These are phyloP conservation scores for Pseudohalonectria lignicola DNA, from an alignment of 2,329 filamentous ascomycete species.

Conservation along the genomic window DNA sequence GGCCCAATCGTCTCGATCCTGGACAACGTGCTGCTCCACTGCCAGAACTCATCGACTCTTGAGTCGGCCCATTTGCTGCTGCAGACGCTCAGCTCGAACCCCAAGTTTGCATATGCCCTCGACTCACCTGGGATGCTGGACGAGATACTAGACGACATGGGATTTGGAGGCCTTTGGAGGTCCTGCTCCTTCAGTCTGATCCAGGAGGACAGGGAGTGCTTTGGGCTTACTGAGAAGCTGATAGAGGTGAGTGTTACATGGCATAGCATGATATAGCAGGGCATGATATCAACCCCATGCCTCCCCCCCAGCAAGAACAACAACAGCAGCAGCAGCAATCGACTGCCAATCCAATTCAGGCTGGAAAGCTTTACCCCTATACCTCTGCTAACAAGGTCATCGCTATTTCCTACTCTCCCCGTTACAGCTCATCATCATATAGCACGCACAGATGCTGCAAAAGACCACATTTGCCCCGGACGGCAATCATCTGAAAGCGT, in stretches of 20 bases:
- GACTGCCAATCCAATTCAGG: too few relatives aligned
- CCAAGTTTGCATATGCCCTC: slow-evolving; percentile 35
- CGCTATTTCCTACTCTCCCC: not conserved
- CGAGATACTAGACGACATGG: slow-evolving; percentile 45
- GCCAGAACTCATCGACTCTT: slow-evolving; percentile 48
- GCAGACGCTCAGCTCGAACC: slow-evolving; percentile 43
- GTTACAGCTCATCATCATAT: not conserved
- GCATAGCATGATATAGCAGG: too few relatives aligned
- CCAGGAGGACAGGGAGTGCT: slow-evolving; percentile 39
- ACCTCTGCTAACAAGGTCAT: too few relatives aligned
- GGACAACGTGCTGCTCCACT: slow-evolving; percentile 51
- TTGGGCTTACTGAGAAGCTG: slow-evolving; percentile 45
- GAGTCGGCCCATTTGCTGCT: slow-evolving; percentile 50
- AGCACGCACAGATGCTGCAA: too few relatives aligned
- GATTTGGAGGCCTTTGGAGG: slow-evolving; percentile 53
- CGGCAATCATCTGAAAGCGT: too few relatives aligned
- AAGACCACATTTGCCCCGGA: too few relatives aligned
- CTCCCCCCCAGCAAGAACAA: too few relatives aligned
- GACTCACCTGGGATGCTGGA: slow-evolving; percentile 36
- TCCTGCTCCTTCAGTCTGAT: slow-evolving; percentile 38
- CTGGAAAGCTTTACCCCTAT: too few relatives aligned
- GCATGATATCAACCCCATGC: too few relatives aligned
- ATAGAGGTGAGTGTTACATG: slow-evolving; percentile 36
- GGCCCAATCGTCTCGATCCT: slow-evolving; percentile 46
- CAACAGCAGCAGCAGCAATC: too few relatives aligned